Percentiles rank a stretch among this genome's conserved stretches.
These are phyloP conservation scores for Corinectria fuckeliana DNA, from an alignment of 2,329 filamentous ascomycete genomes.

Conservation along the genomic window DNA sequence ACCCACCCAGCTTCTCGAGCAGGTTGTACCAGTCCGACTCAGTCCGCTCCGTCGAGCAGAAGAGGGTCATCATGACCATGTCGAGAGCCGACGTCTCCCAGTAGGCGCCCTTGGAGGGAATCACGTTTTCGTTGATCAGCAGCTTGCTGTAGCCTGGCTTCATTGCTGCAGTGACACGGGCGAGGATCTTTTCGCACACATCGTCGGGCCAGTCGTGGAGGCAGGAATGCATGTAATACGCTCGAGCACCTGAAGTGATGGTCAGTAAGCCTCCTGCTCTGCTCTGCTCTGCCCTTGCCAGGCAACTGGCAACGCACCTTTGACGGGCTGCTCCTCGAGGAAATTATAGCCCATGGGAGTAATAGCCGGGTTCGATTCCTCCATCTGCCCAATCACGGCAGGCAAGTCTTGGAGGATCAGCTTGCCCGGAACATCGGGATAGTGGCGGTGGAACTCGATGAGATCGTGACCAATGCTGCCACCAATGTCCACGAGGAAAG, in stretches of 20 bases:
- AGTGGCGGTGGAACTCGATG: too few relatives aligned
- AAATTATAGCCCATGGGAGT: too few relatives aligned
- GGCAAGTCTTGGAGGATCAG: too few relatives aligned
- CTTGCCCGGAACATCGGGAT: too few relatives aligned
- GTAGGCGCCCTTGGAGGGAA: slow-evolving; percentile 40
- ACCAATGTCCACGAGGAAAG: too few relatives aligned
- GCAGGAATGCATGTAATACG: slow-evolving; percentile 38
- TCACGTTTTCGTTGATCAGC: slow-evolving; percentile 43
- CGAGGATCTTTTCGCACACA: slow-evolving; percentile 40
- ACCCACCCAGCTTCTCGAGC: slow-evolving; percentile 13
- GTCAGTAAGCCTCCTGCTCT: too few relatives aligned
- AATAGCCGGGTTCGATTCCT: too few relatives aligned
- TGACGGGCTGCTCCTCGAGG: too few relatives aligned
- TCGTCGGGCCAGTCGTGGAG: slow-evolving; percentile 56
- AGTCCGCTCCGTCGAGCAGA: slow-evolving; percentile 29
- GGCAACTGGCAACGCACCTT: too few relatives aligned
- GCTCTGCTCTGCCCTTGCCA: too few relatives aligned
- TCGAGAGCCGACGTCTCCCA: slow-evolving; percentile 40
- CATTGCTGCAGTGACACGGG: slow-evolving; percentile 32
- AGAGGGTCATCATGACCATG: slow-evolving; percentile 40
- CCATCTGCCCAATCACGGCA: too few relatives aligned
- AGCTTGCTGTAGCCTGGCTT: slow-evolving; percentile 43
- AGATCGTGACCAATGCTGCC: too few relatives aligned
- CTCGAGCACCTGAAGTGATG: slow-evolving; percentile 34
- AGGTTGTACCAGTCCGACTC: slow-evolving; percentile 25